Base-by-base conservation (phyloP, 176 grass and related monocot genomes). In the Chrysopogon serrulatus region DNA sequence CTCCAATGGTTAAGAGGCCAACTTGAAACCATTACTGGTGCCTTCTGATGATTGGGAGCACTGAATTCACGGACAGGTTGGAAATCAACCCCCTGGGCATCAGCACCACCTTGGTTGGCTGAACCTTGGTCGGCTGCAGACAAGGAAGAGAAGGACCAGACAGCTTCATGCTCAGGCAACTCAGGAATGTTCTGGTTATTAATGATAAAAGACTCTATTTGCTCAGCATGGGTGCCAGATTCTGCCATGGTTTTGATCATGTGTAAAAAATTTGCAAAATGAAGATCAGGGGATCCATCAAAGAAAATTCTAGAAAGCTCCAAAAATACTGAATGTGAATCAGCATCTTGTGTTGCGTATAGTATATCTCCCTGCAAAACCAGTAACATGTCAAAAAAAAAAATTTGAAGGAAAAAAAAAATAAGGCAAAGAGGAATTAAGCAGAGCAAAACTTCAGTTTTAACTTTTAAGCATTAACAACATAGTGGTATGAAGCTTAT, bases 291-390 rank as follows among this genome's bases (percentile, higher is more conserved):
- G 21, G 93, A 95, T 62, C 96, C 96, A 87, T 90, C 89, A 83
- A 98, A 92, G 78, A 98, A 95, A 68, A 98, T 66, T 79, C 96
- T 90, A 68, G 96, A 98, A 17, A 95, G 80, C 72, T 98, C 96
- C 77, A 98, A 73, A 86, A 93, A 94, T 39, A 98, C 57, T 30
- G 87, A 79, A 79, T 98, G 96, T 37, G 91, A 88, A 90, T 98
- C 91, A 43, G 87, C 85, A 24, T 66, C 68, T 45, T 87, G 77
- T 5, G 89, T 87, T 81, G 88, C 61, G 68, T 95, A 95, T 27
- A 95, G 71, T 14, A 56, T 91, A 77, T 82, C 95, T 75, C 84
- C 96, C 96, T 98, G 96, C 62, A 98, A 90, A 90, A 80, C 76
- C 62, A 81, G 37, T 8, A 86, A 75, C 72, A 45, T n/a, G 48